phyloP scores from a whole-genome alignment of 192 early-diverging fungal genomes.

The Mortierella claussenii region DNA sequence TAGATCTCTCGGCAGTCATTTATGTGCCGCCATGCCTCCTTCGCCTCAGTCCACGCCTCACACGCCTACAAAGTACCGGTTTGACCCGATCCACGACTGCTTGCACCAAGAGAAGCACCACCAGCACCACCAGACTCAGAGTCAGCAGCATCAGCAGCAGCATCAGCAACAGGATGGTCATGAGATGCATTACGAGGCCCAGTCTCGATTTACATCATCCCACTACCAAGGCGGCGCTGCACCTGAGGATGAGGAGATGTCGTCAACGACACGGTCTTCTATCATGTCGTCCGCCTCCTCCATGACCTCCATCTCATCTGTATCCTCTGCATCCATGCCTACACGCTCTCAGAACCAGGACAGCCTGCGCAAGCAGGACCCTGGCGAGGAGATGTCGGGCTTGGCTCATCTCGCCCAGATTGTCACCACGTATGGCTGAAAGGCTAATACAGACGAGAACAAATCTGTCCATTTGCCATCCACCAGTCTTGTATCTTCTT shows the following conservation, averaged over 20 bases:
- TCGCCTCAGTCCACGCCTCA: slow-evolving; percentile 50
- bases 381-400: slow-evolving; percentile 32
- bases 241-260: slow-evolving; percentile 21
- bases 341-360: neutral
- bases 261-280: slow-evolving; percentile 12
- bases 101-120: slow-evolving; percentile 42
- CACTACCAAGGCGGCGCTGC: slow-evolving; percentile 5
- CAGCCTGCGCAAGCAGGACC: neutral
- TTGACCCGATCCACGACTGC: slow-evolving; percentile 50
- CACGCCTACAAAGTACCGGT: slow-evolving; percentile 47
- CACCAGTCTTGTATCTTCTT: too few species aligned
- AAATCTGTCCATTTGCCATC: too few species aligned
- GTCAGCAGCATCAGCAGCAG: slow-evolving; percentile 14
- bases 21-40: slow-evolving; percentile 9
- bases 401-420: slow-evolving; percentile 47
- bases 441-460: too few species aligned
- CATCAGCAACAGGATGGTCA: neutral
- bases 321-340: slow-evolving; percentile 6
- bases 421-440: slow-evolving; percentile 46
- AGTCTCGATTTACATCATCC: neutral
- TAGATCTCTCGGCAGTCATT: neutral
- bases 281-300: slow-evolving; percentile 26
- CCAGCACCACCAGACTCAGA: slow-evolving; percentile 20
- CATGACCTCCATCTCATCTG: slow-evolving; percentile 33
- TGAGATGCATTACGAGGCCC: neutral